Evolutionary conservation across 257 asterid species (phyloP).

Genomic region (Pogostemon cablin): DNA sequence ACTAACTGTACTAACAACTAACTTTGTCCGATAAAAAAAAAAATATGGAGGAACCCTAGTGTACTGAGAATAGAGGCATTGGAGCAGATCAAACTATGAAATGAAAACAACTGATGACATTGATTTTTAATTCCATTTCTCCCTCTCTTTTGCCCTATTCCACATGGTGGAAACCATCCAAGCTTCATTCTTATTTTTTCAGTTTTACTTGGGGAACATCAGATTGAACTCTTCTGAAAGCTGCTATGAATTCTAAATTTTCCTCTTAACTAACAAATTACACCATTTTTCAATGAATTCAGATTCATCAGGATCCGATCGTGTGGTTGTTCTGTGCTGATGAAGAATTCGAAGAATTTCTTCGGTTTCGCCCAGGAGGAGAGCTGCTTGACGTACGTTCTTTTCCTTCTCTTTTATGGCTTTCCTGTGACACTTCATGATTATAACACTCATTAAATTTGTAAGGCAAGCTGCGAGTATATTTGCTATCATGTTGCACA

Average conservation of each 20-base stretch:
- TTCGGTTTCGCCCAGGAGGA: slow-evolving; percentile 44
- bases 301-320: slow-evolving; percentile 28
- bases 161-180: too few relatives aligned
- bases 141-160: too few relatives aligned
- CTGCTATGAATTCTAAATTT: neutral
- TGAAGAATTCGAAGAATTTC: slow-evolving; percentile 43
- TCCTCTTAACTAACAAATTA: slow-evolving; percentile 22
- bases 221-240: neutral
- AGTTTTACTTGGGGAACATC: neutral
- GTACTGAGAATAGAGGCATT: neutral
- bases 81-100: neutral
- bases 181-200: neutral
- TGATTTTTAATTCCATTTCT: neutral
- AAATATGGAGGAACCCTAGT: neutral
- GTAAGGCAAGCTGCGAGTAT: slow-evolving; percentile 49
- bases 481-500: slow-evolving; percentile 43
- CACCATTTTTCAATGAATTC: slow-evolving; percentile 42
- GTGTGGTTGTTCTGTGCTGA: slow-evolving; percentile 25
- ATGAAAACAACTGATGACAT: neutral
- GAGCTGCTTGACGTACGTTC: slow-evolving; percentile 42
- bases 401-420: slow-evolving; percentile 37
- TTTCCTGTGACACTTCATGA: slow-evolving; percentile 41
- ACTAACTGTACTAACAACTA: too few relatives aligned
- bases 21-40: too few relatives aligned
- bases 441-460: slow-evolving; percentile 38